These are phyloP conservation scores for Rhodotorula sp. DNA, from an alignment of 1,284 basidiomycete species.

Conservation along the genomic window DNA sequence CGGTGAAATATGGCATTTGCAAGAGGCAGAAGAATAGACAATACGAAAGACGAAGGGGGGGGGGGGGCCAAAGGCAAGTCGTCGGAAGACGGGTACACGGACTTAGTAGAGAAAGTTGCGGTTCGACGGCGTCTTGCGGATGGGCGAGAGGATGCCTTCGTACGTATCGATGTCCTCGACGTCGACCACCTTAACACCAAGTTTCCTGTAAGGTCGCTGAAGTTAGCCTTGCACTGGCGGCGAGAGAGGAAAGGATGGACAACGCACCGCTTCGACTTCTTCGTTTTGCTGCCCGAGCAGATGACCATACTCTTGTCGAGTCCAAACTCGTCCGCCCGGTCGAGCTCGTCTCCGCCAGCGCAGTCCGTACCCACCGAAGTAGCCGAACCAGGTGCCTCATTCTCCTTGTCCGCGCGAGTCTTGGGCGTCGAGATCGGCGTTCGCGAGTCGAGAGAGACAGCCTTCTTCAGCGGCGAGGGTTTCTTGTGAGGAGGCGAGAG, in stretches of 20 bases:
- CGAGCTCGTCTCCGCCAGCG: neutral
- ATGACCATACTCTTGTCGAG: conserved; percentile 31
- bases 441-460: neutral
- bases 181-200: conserved; percentile 24
- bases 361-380: neutral
- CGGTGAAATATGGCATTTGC: neutral
- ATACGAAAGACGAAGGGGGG: neutral
- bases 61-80: too few species aligned
- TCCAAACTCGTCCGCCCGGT: conserved; percentile 16
- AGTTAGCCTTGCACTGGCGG: too few species aligned
- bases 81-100: neutral
- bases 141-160: conserved; percentile 15
- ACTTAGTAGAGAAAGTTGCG: conserved; percentile 3
- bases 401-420: conserved; percentile 9
- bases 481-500: neutral
- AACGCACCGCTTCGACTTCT: conserved; percentile 33
- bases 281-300: conserved; percentile 9
- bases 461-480: neutral
- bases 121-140: conserved; percentile 8
- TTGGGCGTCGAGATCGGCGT: neutral
- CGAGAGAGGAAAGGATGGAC: neutral
- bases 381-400: neutral
- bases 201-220: neutral
- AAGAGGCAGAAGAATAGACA: neutral
- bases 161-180: conserved; percentile 27